Percentiles rank a stretch among this genome's conserved stretches.
phyloP scores from a whole-genome alignment of 257 asterid species.

The Jacaranda mimosifolia region DNA sequence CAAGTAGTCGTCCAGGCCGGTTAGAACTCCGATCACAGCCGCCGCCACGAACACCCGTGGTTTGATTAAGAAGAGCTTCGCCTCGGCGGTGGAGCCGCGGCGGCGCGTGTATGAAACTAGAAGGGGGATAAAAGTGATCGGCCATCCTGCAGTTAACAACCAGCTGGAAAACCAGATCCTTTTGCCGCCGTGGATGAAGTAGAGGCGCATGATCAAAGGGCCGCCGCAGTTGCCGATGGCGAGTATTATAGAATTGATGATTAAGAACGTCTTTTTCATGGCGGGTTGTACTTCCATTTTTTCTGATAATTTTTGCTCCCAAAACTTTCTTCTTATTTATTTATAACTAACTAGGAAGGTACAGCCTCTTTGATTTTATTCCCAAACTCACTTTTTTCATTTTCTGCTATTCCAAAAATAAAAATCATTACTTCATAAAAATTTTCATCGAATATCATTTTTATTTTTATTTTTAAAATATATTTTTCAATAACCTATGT shows the following conservation, averaged over 20 bases:
- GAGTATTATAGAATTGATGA: slow-evolving; percentile 39
- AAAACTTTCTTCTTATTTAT: too few species aligned
- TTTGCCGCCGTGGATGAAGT: slow-evolving; percentile 55
- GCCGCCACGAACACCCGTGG: slow-evolving; percentile 42
- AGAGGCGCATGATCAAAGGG: slow-evolving; percentile 56
- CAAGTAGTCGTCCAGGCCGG: slow-evolving; percentile 54
- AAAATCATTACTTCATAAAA: too few species aligned
- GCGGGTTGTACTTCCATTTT: not conserved
- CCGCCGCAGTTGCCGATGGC: slow-evolving; percentile 58
- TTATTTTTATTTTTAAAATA: too few species aligned
- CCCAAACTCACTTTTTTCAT: too few species aligned
- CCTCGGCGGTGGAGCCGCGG: not conserved
- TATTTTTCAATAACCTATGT: too few species aligned
- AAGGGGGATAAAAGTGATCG: slow-evolving; percentile 51
- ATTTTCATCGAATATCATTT: too few species aligned
- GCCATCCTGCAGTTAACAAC: slow-evolving; percentile 54
- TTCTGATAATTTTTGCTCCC: too few species aligned
- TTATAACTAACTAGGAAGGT: too few species aligned
- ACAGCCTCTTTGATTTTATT: too few species aligned
- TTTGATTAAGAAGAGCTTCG: slow-evolving; percentile 34
- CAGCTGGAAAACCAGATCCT: slow-evolving; percentile 55
- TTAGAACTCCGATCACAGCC: slow-evolving; percentile 44
- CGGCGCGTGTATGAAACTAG: slow-evolving; percentile 43
- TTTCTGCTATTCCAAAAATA: too few species aligned
- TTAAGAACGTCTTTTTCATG: slow-evolving; percentile 27